Evolutionary conservation across 257 asterid genomes (phyloP), one percentile per base, ranked within the genome.

Genomic region (Schizonepeta tenuifolia): DNA sequence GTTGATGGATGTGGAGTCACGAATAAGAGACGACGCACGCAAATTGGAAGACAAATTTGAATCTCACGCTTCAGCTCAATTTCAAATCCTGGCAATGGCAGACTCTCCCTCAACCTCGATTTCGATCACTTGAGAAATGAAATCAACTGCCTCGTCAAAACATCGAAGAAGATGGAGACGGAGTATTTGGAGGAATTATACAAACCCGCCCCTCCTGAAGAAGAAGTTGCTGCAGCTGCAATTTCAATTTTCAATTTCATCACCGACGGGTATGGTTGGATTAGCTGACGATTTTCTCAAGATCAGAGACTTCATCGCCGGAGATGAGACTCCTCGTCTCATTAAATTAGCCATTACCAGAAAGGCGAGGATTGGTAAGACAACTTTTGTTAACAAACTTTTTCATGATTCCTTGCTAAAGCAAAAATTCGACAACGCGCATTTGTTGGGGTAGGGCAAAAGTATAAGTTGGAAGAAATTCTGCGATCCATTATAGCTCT

Each of bases 301-400:
- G 8, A 8, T 59, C 15, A 31, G 46, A 59, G 44, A 59, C 46
- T 2, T 2, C 4, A 7, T 51, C 2, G 28, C 28, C 3, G 58
- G 58, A 51, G 24, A 7, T 18, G 0, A 0, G 1, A 1, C 0
- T 3, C 2, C 0, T 2, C 17, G 6, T 17, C 12, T 17, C 5
- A 1, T 0, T 3, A 12, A 8, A 6, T 11, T 20, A 7, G 58
- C 6, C 6, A n/a, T 59, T 13, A 59, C 46, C n/a, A 46, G 66
- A 1, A 33, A 33, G 66, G 66, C 66, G 3, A 46, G 66, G 1
- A 33, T 59, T 8, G 71, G 71, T 0, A 67, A 67, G 47, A 49
- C 71, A 5, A 2, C 7, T 3, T 22, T 67, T 9, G 41, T 38
- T 20, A 11, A 6, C 1, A 13, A 36, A 3, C 1, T 72, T 0